Percentiles rank a stretch among this genome's conserved stretches.
Conservation (phyloP, 2,329 filamentous ascomycete genomes). For the Bipolaris sorokiniana region DNA sequence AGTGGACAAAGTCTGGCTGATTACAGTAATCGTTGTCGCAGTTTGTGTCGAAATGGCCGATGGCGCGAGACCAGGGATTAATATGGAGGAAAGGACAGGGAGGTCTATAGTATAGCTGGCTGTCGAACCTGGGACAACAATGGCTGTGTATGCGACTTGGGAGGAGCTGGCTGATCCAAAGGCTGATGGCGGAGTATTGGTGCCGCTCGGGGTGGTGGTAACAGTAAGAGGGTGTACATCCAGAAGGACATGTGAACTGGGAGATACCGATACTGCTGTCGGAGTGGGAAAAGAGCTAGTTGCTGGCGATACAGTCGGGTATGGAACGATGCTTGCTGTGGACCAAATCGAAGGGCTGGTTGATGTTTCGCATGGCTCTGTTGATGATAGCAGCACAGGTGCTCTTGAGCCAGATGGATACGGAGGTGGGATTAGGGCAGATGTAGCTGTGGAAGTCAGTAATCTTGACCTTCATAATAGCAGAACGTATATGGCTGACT, state of each 20-base stretch:
- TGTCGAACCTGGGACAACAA: not conserved
- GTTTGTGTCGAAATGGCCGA: not conserved
- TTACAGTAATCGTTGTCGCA: not conserved
- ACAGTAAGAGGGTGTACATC: not conserved
- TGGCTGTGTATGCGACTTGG: not conserved
- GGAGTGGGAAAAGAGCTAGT: not conserved
- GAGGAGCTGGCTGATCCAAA: not conserved
- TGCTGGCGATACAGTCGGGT: not conserved
- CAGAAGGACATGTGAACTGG: not conserved
- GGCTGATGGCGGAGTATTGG: not conserved
- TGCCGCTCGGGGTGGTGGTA: not conserved
- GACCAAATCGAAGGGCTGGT: not conserved
- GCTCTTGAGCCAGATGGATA: slow-evolving; percentile 20
- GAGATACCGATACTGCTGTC: not conserved
- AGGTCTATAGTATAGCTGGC: slow-evolving; percentile 7
- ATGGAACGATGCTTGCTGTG: not conserved
- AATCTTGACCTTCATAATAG: not conserved
- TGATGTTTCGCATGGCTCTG: slow-evolving; percentile 1
- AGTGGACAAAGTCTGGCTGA: not conserved
- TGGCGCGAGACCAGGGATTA: slow-evolving; percentile 1
- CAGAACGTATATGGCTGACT: slow-evolving; percentile 3
- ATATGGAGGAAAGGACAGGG: slow-evolving; percentile 9
- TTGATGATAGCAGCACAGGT: not conserved
- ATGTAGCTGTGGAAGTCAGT: slow-evolving; percentile 19
- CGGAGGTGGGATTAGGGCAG: slow-evolving; percentile 17